A percentile compares a stretch with the other conserved stretches of the same genome.
Evolutionary conservation across 768 basidiomycete genomes (phyloP).

Genomic region (Melanogaster broomeanus): DNA sequence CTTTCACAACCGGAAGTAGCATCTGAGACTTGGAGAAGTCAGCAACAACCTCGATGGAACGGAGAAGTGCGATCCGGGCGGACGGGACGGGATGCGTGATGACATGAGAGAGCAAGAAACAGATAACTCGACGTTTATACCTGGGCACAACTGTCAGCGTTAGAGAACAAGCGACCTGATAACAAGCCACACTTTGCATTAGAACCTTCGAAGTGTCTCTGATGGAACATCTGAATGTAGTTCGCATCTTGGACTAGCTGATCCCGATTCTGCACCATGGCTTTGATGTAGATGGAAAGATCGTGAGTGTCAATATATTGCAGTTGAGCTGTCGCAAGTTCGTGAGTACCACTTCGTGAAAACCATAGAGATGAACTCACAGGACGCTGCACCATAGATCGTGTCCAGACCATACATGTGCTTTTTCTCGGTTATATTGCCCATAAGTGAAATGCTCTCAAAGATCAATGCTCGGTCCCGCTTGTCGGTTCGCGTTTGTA

Average conservation of each 20-base stretch:
- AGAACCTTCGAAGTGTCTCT: constrained; percentile 48
- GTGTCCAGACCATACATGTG: constrained; percentile 72
- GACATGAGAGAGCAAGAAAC: constrained; percentile 81
- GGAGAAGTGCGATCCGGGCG: constrained; percentile 57
- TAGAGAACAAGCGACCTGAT: constrained; percentile 17
- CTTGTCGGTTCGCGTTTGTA: constrained; percentile 28
- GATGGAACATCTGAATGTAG: constrained; percentile 62
- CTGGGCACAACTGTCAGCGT: constrained; percentile 35
- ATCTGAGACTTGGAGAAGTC: constrained; percentile 50
- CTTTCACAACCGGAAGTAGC: constrained; percentile 58
- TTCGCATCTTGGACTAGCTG: constrained; percentile 61
- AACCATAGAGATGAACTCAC: constrained; percentile 38
- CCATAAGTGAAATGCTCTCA: constrained; percentile 54
- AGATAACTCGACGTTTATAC: constrained; percentile 70
- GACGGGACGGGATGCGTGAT: constrained; percentile 50
- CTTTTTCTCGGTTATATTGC: constrained; percentile 40
- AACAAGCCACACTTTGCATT: constrained; percentile 52
- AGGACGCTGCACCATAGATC: constrained; percentile 63
- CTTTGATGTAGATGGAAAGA: constrained; percentile 55
- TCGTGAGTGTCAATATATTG: constrained; percentile 74
- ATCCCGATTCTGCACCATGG: constrained; percentile 49
- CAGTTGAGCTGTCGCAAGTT: constrained; percentile 41
- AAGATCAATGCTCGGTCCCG: constrained; percentile 41
- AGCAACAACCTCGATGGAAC: constrained; percentile 39
- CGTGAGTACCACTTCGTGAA: constrained; percentile 7